phyloP scores from a whole-genome alignment of 371 early-diverging fungal species.

The Saksenaea oblongispora region DNA sequence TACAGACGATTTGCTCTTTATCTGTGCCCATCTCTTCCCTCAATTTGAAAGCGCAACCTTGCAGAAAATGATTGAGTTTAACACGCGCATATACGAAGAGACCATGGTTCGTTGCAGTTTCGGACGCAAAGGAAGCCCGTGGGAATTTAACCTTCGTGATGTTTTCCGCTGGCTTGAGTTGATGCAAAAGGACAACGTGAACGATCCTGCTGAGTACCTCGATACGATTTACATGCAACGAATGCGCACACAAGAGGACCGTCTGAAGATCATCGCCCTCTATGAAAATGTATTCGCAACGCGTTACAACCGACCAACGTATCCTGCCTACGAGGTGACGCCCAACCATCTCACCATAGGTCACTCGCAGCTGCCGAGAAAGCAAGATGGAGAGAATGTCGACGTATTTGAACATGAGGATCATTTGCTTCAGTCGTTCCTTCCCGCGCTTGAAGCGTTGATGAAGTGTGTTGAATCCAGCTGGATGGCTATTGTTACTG shows the following conservation, averaged over 20 bases:
- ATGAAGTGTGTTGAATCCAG: constrained; percentile 88
- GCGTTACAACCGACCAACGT: constrained; percentile 39
- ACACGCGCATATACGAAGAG: constrained; percentile 80
- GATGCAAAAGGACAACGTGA: constrained; percentile 50
- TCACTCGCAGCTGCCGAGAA: constrained; percentile 62
- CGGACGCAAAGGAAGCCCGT: constrained; percentile 89
- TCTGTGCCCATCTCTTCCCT: constrained; percentile 73
- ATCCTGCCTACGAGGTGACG: constrained; percentile 46
- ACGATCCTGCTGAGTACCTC: constrained; percentile 73
- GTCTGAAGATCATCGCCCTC: constrained; percentile 64
- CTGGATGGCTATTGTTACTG: constrained; percentile 94
- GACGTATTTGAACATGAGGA: constrained; percentile 44
- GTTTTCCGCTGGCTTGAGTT: constrained; percentile 94
- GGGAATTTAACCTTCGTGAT: constrained; percentile 98
- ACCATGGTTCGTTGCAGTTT: constrained; percentile 81
- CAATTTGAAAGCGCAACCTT: constrained; percentile 50
- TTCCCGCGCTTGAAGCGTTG: constrained; percentile 75
- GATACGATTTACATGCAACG: constrained; percentile 85
- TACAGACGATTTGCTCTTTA: constrained; percentile 77
- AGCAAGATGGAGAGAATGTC: constrained; percentile 10
- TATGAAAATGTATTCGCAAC: constrained; percentile 67
- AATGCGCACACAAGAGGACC: constrained; percentile 85
- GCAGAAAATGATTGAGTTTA: constrained; percentile 86
- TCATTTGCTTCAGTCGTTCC: constrained; percentile 68
- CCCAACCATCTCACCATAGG: constrained; percentile 63